These are phyloP conservation scores for Panellus pusillus DNA, from an alignment of 768 basidiomycete genomes.

Conservation along the genomic window DNA sequence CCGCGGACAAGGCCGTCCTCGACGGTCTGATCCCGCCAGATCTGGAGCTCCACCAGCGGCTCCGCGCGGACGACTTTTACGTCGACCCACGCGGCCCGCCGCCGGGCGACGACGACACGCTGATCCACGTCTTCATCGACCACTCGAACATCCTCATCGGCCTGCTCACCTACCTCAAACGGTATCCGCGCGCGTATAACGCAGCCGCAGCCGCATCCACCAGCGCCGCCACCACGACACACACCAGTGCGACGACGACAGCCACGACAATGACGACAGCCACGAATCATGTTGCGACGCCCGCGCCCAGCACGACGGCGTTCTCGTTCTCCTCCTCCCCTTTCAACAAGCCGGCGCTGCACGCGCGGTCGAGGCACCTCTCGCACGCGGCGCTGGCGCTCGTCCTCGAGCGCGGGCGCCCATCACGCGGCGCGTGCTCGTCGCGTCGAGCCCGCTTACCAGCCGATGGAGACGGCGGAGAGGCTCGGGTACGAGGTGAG, in stretches of 20 bases:
- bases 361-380: slow-evolving; percentile 46
- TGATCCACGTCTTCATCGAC: slow-evolving; percentile 40
- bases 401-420: slow-evolving; percentile 82
- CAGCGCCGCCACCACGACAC: too few species aligned
- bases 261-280: not conserved
- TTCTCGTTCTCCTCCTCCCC: slow-evolving; percentile 31
- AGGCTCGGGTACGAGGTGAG: slow-evolving; percentile 74
- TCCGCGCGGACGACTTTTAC: slow-evolving; percentile 20
- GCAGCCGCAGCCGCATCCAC: too few species aligned
- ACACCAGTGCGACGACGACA: slow-evolving; percentile 13
- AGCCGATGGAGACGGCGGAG: slow-evolving; percentile 72
- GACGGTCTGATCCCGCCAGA: slow-evolving; percentile 15
- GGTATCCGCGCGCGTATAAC: slow-evolving; percentile 35
- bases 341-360: slow-evolving; percentile 9
- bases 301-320: slow-evolving; percentile 12
- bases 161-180: slow-evolving; percentile 68
- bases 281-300: not conserved
- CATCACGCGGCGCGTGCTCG: slow-evolving; percentile 71
- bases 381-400: slow-evolving; percentile 78
- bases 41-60: slow-evolving; percentile 15
- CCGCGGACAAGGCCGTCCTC: slow-evolving; percentile 20
- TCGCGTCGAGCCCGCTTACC: slow-evolving; percentile 84
- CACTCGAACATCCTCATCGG: slow-evolving; percentile 91
- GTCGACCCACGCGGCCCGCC: slow-evolving; percentile 27
- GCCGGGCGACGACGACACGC: slow-evolving; percentile 22